Conservation (phyloP, 1,284 basidiomycete genomes). For the Marasmius fiardii region DNA sequence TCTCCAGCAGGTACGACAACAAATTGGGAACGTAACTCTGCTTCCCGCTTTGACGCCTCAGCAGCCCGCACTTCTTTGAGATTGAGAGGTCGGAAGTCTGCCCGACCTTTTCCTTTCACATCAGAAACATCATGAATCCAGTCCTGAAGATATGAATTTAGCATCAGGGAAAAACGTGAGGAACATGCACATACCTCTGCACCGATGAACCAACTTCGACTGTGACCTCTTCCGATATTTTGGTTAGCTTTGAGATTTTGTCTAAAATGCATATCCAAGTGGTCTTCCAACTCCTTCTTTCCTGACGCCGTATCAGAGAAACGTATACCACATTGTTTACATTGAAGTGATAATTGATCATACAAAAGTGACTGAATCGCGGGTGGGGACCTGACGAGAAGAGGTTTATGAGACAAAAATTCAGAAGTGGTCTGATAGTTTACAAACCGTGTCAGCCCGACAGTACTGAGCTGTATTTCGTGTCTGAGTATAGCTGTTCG, state of each 20-base stretch:
- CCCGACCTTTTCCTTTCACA: constrained; percentile 63
- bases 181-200: constrained; percentile 72
- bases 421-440: constrained; percentile 3
- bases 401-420: constrained; percentile 9
- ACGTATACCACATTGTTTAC: constrained; percentile 92
- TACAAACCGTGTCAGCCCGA: constrained; percentile 72
- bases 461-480: constrained; percentile 63
- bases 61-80: constrained; percentile 59
- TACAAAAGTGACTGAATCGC: constrained; percentile 68
- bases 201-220: constrained; percentile 87
- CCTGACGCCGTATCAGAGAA: constrained; percentile 73
- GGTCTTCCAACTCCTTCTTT: constrained; percentile 80
- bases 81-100: constrained; percentile 44
- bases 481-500: constrained; percentile 68
- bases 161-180: constrained; percentile 8
- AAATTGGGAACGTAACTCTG: constrained; percentile 73
- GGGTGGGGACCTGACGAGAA: constrained; percentile 52
- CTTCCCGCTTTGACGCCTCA: constrained; percentile 69
- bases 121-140: constrained; percentile 76
- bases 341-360: constrained; percentile 75
- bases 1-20: constrained; percentile 87
- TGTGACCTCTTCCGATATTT: constrained; percentile 82
- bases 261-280: constrained; percentile 97
- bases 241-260: constrained; percentile 91
- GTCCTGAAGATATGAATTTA: constrained; percentile 50